These are phyloP conservation scores for Pelargonium fulgidum DNA, from an alignment of 441 rosid genomes.

Conservation along the genomic window DNA sequence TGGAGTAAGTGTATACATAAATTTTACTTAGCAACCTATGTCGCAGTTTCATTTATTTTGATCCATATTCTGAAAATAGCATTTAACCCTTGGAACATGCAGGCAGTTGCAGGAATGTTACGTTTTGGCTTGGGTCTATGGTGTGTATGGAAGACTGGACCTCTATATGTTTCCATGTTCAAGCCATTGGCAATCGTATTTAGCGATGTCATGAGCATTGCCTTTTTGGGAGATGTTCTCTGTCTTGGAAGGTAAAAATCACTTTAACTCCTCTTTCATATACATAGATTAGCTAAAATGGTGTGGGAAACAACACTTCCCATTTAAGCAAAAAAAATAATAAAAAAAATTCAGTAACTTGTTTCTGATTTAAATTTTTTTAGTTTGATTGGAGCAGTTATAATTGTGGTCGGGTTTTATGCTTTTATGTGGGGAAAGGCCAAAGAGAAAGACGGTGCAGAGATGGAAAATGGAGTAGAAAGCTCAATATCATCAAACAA, in stretches of 20 bases:
- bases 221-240: constrained; percentile 29
- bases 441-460: constrained; percentile 20
- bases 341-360: too few species aligned
- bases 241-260: constrained; percentile 32
- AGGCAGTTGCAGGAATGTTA: not conserved
- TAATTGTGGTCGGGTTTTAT: constrained; percentile 33
- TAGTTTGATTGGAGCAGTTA: constrained; percentile 33
- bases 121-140: constrained; percentile 13
- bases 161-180: constrained; percentile 37
- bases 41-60: not conserved
- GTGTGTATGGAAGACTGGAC: constrained; percentile 30
- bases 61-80: too few species aligned
- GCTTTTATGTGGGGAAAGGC: constrained; percentile 33
- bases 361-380: not conserved
- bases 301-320: not conserved
- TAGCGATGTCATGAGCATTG: constrained; percentile 22
- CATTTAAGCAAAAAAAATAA: not conserved
- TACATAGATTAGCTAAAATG: not conserved
- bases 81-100: too few species aligned
- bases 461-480: constrained; percentile 6
- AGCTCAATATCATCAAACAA: constrained; percentile 14
- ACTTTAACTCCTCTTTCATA: not conserved
- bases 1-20: constrained; percentile 9
- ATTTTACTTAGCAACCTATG: too few species aligned
- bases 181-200: constrained; percentile 35